Conservation (phyloP, 306 rosid genomes). For the Vigna unguiculata region DNA sequence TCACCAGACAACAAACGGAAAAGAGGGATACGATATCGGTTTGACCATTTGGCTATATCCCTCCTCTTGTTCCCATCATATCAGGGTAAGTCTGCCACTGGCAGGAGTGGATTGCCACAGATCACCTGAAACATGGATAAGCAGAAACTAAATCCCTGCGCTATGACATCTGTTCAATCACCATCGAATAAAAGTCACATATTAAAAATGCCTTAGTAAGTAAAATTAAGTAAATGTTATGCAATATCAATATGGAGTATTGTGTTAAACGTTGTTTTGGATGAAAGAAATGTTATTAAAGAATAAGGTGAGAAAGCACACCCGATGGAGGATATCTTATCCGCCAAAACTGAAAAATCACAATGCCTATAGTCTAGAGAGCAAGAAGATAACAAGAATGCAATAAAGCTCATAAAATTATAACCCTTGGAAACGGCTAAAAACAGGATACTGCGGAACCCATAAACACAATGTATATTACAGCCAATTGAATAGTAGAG, state of each 20-base stretch:
- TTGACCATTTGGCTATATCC: conserved; percentile 34
- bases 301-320: neutral
- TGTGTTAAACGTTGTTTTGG: neutral
- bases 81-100: neutral
- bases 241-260: conserved; percentile 6
- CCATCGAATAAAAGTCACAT: conserved; percentile 10
- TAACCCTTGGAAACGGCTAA: conserved; percentile 7
- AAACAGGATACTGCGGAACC: neutral
- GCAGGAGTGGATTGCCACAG: conserved; percentile 26
- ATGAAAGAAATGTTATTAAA: neutral
- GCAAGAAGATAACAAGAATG: neutral
- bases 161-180: conserved; percentile 8
- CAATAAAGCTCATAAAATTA: conserved; percentile 1
- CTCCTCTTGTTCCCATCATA: conserved; percentile 18
- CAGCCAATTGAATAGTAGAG: neutral
- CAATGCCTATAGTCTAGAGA: neutral
- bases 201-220: neutral
- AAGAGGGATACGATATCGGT: conserved; percentile 12
- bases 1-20: conserved; percentile 23
- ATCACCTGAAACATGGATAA: conserved; percentile 23
- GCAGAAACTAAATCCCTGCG: conserved; percentile 34
- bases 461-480: conserved; percentile 2
- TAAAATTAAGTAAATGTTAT: neutral
- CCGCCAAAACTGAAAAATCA: neutral
- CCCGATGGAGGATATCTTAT: neutral